Conservation (phyloP, 805 yeast species). For the Kazachstania africana region DNA sequence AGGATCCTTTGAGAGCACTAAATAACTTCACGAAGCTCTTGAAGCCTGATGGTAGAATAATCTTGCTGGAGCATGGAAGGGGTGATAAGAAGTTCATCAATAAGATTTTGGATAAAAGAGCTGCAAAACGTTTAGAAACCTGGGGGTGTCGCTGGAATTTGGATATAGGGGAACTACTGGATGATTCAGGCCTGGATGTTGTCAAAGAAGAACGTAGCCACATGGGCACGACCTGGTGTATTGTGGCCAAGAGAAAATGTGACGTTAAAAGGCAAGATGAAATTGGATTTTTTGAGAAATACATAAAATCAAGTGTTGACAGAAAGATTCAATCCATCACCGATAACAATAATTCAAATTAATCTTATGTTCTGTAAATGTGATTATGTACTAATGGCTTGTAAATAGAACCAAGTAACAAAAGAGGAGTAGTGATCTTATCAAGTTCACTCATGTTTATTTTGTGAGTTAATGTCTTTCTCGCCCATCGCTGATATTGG, state of each 20-base stretch:
- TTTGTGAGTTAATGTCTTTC: too few relatives aligned
- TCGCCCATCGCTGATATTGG: too few relatives aligned
- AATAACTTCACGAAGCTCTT: slow-evolving; percentile 59
- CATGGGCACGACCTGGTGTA: slow-evolving; percentile 86
- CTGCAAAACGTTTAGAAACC: slow-evolving; percentile 68
- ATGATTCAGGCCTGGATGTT: slow-evolving; percentile 72
- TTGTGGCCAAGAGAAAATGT: slow-evolving; percentile 64
- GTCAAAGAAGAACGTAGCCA: slow-evolving; percentile 73
- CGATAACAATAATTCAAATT: background rate
- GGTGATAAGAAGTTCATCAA: slow-evolving; percentile 72
- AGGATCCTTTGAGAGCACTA: slow-evolving; percentile 79
- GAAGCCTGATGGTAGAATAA: slow-evolving; percentile 82
- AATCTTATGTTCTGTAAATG: too few relatives aligned
- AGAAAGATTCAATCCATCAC: slow-evolving; percentile 9
- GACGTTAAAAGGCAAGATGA: slow-evolving; percentile 40
- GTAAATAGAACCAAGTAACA: too few relatives aligned
- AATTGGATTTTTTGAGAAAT: slow-evolving; percentile 39
- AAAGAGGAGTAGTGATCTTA: too few relatives aligned
- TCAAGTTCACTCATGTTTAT: too few relatives aligned
- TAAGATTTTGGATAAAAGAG: slow-evolving; percentile 66
- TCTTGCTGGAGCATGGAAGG: slow-evolving; percentile 86
- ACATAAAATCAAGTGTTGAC: slow-evolving; percentile 30
- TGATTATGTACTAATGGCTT: too few relatives aligned
- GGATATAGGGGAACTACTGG: slow-evolving; percentile 80
- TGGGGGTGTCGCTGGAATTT: slow-evolving; percentile 99